Conservation (phyloP, 225 moss, liverwort and hornwort genomes). For the Thuidium tamariscinum region DNA sequence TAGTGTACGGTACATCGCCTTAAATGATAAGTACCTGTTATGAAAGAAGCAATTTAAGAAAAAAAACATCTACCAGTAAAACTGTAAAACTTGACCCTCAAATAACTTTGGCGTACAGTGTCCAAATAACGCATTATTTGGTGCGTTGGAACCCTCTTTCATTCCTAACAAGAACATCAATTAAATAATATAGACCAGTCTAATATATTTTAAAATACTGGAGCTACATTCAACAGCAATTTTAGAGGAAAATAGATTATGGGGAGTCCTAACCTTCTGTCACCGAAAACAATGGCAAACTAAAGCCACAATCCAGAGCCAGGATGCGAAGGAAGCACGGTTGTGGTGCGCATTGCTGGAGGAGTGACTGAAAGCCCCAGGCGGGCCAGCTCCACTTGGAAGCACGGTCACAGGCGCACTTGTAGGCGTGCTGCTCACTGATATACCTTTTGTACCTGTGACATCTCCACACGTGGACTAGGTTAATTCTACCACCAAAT, state of each 20-base stretch:
- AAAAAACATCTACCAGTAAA: not conserved
- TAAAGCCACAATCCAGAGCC: not conserved
- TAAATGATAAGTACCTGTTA: not conserved
- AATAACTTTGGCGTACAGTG: not conserved
- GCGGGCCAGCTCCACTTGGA: constrained; percentile 33
- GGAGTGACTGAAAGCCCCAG: constrained; percentile 9
- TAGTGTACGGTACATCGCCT: not conserved
- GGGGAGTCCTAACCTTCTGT: not conserved
- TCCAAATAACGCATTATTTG: not conserved
- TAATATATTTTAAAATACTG: not conserved
- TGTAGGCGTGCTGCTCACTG: constrained; percentile 9
- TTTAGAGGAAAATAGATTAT: not conserved
- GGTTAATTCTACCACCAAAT: not conserved
- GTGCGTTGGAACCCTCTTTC: not conserved
- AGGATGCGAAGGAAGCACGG: not conserved
- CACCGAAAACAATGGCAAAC: not conserved
- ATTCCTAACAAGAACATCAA: not conserved
- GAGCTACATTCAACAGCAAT: not conserved
- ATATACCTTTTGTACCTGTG: constrained; percentile 30
- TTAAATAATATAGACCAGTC: not conserved
- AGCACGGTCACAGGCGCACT: constrained; percentile 14
- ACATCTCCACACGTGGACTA: not conserved
- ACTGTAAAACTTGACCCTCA: not conserved
- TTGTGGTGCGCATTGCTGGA: not conserved
- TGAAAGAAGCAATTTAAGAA: not conserved